Evolutionary conservation across 225 moss, liverwort and hornwort species (phyloP).

Genomic region (Physcomitrellopsis africana): DNA sequence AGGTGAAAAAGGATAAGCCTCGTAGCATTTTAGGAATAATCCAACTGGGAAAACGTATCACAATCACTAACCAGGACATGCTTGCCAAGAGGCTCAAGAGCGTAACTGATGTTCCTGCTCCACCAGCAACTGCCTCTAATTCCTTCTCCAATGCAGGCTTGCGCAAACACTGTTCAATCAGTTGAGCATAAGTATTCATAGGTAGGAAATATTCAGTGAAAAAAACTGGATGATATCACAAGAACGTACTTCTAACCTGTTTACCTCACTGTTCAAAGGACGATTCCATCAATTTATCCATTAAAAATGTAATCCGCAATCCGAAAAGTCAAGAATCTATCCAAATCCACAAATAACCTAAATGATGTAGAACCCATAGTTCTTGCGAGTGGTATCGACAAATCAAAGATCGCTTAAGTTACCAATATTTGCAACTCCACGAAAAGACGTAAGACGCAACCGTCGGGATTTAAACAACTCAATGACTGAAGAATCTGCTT

Average conservation of each 20-base stretch:
- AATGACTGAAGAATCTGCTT: constrained; percentile 7
- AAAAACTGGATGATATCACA: too few relatives aligned
- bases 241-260: too few relatives aligned
- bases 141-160: constrained; percentile 83
- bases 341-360: not conserved
- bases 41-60: constrained; percentile 21
- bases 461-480: constrained; percentile 10
- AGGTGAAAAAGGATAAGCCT: constrained; percentile 12
- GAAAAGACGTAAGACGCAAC: not conserved
- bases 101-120: constrained; percentile 75
- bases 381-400: not conserved
- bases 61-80: constrained; percentile 77
- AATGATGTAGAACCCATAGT: constrained; percentile 2
- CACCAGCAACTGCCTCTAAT: constrained; percentile 78
- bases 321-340: not conserved
- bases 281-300: not conserved
- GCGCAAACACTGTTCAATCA: constrained; percentile 66
- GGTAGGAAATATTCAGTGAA: not conserved
- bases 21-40: constrained; percentile 10
- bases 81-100: constrained; percentile 78
- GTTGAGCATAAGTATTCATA: constrained; percentile 19
- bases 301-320: not conserved
- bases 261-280: too few relatives aligned
- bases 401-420: not conserved
- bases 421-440: not conserved